Conservation (phyloP, 1,139 yeast species). For the Debaryomyces coudertii region DNA sequence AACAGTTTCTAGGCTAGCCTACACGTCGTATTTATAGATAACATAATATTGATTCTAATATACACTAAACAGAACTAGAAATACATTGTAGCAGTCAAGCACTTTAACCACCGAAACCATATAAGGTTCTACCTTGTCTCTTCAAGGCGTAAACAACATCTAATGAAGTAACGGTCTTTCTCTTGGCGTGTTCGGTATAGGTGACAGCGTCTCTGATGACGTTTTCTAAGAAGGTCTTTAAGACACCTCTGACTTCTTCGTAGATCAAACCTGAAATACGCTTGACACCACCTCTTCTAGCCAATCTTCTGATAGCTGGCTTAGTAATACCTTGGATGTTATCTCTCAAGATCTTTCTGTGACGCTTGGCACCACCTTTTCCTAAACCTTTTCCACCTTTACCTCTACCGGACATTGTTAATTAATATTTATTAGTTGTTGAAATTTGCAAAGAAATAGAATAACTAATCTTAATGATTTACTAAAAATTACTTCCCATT, state of each 20-base stretch:
- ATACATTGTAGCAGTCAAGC: conserved; percentile 17
- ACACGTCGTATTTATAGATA: conserved; percentile 2
- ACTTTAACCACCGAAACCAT: conserved; percentile 98
- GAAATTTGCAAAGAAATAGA: conserved; percentile 1
- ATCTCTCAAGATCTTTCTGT: conserved; percentile 99
- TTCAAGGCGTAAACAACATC: conserved; percentile 99
- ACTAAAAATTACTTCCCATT: not conserved
- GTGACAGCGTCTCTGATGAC: conserved; percentile 99
- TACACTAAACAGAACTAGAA: conserved; percentile 33
- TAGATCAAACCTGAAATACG: conserved; percentile 98
- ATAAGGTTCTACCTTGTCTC: conserved; percentile 99
- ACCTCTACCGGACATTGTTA: conserved; percentile 96
- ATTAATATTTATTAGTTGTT: conserved; percentile 17
- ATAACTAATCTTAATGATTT: conserved; percentile 3
- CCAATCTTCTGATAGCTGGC: conserved; percentile 99
- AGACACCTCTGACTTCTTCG: conserved; percentile 98
- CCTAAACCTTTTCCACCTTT: conserved; percentile 99
- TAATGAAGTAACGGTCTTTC: conserved; percentile 98
- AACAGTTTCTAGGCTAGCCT: conserved; percentile 7
- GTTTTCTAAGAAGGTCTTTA: conserved; percentile 93
- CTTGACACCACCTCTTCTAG: conserved; percentile 99
- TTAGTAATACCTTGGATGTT: conserved; percentile 99
- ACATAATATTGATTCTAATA: conserved; percentile 28
- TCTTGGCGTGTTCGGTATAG: conserved; percentile 99
- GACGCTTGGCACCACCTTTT: conserved; percentile 99